Percentiles rank a stretch among this genome's conserved stretches.
These are phyloP conservation scores for Solanum microdontum DNA, from an alignment of 257 asterid genomes.

Conservation along the genomic window DNA sequence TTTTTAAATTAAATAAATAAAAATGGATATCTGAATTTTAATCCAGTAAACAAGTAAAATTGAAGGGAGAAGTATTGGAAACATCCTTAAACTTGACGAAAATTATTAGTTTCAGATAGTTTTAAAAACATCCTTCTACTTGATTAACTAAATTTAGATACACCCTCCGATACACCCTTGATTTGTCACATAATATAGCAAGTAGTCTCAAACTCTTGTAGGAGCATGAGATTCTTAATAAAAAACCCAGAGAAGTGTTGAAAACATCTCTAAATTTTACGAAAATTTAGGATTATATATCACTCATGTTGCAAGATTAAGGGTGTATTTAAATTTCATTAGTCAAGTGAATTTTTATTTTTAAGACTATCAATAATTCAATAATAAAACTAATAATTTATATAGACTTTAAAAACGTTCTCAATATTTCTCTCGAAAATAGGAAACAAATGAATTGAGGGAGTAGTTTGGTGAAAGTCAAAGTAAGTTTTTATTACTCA, in stretches of 20 bases:
- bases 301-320: fast-evolving
- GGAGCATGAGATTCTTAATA: too few relatives aligned
- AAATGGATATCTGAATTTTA: too few relatives aligned
- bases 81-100: too few relatives aligned
- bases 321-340: fast-evolving
- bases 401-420: fast-evolving
- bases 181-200: background rate
- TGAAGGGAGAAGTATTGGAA: background rate
- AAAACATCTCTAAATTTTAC: background rate
- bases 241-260: background rate
- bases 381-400: fast-evolving
- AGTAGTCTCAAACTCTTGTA: background rate
- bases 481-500: background rate
- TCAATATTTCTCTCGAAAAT: too few relatives aligned
- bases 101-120: too few relatives aligned
- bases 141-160: too few relatives aligned
- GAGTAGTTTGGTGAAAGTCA: background rate
- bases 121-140: too few relatives aligned
- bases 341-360: too few relatives aligned
- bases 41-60: background rate
- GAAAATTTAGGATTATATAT: fast-evolving
- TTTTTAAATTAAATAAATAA: too few relatives aligned
- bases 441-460: background rate
- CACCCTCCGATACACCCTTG: too few relatives aligned
- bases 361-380: too few relatives aligned